Conservation (phyloP, 306 rosid genomes). For the Vigna unguiculata region DNA sequence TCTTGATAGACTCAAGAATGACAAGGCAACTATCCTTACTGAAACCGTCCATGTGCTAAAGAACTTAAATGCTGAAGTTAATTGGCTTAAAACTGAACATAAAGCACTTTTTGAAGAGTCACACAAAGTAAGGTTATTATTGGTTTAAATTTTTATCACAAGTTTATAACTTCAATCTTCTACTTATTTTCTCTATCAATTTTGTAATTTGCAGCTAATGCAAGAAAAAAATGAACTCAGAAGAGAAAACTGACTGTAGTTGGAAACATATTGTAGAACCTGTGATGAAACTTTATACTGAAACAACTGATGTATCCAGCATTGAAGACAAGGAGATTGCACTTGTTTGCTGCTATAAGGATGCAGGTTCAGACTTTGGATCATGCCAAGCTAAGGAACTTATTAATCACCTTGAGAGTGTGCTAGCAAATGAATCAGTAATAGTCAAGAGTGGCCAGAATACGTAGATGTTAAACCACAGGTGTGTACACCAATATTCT, state of each 20-base stretch:
- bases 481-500: constrained; percentile 55
- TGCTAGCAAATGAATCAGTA: constrained; percentile 91
- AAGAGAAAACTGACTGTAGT: constrained; percentile 64
- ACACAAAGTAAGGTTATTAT: too few relatives aligned
- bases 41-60: too few relatives aligned
- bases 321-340: constrained; percentile 89
- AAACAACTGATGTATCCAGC: constrained; percentile 88
- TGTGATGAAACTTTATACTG: constrained; percentile 82
- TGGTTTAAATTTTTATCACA: too few relatives aligned
- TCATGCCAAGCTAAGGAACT: constrained; percentile 96
- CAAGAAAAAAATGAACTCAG: too few relatives aligned
- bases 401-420: constrained; percentile 90
- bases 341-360: constrained; percentile 85
- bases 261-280: constrained; percentile 93
- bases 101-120: too few relatives aligned
- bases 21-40: too few relatives aligned
- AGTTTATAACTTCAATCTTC: too few relatives aligned
- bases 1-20: too few relatives aligned
- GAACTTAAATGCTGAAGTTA: too few relatives aligned
- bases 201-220: too few relatives aligned
- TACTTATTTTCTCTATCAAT: too few relatives aligned
- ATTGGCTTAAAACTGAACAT: too few relatives aligned
- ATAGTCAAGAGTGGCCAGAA: constrained; percentile 83
- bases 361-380: constrained; percentile 88
- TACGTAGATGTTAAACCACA: constrained; percentile 95